These are phyloP conservation scores for Glycine tomentella DNA, from an alignment of 306 rosid genomes.

Conservation along the genomic window DNA sequence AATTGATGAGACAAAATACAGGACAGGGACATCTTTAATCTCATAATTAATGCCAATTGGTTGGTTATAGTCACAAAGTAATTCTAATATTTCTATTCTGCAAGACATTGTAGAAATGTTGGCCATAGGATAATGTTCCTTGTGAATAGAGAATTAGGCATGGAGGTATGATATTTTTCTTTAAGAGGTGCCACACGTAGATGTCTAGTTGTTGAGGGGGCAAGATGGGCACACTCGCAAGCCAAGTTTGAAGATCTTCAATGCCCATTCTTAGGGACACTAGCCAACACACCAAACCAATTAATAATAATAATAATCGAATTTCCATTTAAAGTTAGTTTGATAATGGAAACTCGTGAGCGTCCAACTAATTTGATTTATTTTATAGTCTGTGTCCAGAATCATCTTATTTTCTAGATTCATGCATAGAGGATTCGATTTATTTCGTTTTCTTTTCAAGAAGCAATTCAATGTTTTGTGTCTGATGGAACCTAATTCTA, in stretches of 20 bases:
- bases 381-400: neutral
- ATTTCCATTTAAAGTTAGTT: neutral
- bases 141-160: neutral
- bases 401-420: slow-evolving; percentile 4
- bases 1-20: neutral
- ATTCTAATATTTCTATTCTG: neutral
- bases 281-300: neutral
- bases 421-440: neutral
- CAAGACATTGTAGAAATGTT: neutral
- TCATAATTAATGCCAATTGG: neutral
- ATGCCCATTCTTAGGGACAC: neutral
- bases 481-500: neutral
- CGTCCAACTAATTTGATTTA: neutral
- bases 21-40: neutral
- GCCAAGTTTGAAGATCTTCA: neutral
- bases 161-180: neutral
- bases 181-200: neutral
- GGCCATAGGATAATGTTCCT: neutral
- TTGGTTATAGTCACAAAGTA: neutral
- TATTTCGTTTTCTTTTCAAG: neutral
- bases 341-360: neutral
- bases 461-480: neutral
- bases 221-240: neutral
- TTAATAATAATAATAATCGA: neutral
- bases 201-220: slow-evolving; percentile 7